Evolutionary conservation across 805 yeast genomes (phyloP), one percentile per base, ranked within the genome.

Genomic region (Torulaspora microellipsoides): DNA sequence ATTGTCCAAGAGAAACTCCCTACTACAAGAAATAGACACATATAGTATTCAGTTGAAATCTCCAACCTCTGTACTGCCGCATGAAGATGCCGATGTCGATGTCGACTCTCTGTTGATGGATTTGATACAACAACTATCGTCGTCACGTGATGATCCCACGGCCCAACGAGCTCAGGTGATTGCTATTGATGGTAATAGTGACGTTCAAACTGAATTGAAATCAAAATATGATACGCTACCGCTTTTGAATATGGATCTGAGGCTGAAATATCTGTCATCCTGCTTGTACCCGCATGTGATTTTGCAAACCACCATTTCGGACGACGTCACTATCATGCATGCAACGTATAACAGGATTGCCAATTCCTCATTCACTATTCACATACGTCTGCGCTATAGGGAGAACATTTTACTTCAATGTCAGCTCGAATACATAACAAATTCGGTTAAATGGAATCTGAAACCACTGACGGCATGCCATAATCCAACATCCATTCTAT

Each of bases 211-310:
- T 1, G 64, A 59, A 38, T 43, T 58, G 20, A 38, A 38, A 7
- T 12, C 45, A 17, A 60, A 59, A 37, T 53, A 48, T 40, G 65
- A 60, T 37, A 55, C 62, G 1, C 31, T 60, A 40, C 65, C 66
- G 2, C 23, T 62, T 15, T 42, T 59, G 25, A 58, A 59, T 35
- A 52, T 54, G 51, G 45, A 52, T 14, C 14, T 48, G 31, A 36
- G 66, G 27, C 37, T 58, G 27, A 20, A 44, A 20, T 50, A 51
- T 41, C 27, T 62, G 34, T 40, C 25, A 29, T 38, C 51, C 5
- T 40, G 37, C 36, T 17, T 52, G 30, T 58, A 54, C 39, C 49
- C 56, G 6, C 14, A 43, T 31, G 47, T 54, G 11, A 36, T 38
- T 12, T 31, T 56, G 17, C 32, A 36, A 5, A 34, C 46, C 4